Evolutionary conservation across 805 yeast species (phyloP), one percentile per base, ranked within the genome.

Genomic region (Myxozyma vanderwaltii): DNA sequence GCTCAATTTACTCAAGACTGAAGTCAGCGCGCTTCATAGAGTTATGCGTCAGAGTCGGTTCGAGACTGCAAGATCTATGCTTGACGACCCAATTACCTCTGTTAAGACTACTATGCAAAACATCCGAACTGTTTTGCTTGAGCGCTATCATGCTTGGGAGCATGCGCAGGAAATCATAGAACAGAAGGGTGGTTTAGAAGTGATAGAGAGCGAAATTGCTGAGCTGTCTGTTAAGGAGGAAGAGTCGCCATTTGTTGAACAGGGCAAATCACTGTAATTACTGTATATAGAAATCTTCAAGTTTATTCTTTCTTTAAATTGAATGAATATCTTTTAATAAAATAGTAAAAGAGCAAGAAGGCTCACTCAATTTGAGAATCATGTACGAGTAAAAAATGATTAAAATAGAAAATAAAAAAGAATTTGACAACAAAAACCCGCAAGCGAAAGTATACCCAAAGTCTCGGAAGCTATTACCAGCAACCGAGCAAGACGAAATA

Each of bases 91-190:
- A 15, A 44, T 26, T n/a, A 33, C 46, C 33, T n/a, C 27, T 21
- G 58, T 55, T 6, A 26, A 47, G 26, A 35, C 17, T 56, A 54
- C 58, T 44, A 59, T 88, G 90, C 79, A 84, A 83, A 80, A 89
- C 67, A 89, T 92, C 68, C 86, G 89, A 71, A 92, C 87, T 71
- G 96, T 89, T 3, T 78, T 92, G 46, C 83, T 89, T 65, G 99
- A 92, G 74, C 82, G 99, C 71, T 87, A 86, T 65, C 82, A 82
- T 59, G 84, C 91, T 0, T 83, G 81, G 69, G 83, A 81, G 64
- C 78, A 84, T 59, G 89, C 86, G 24, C 55, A 50, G 44, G 26
- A 29, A 38, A 44, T 48, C 10, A 17, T 40, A 8, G 15, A 26
- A 23, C 39, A 23, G 23, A 47, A 38, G 17, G 58, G 43, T 33